Percentiles rank a stretch among this genome's conserved stretches.
Evolutionary conservation across 2,329 filamentous ascomycete genomes (phyloP).

Genomic region (Aspergillus tubingensis): DNA sequence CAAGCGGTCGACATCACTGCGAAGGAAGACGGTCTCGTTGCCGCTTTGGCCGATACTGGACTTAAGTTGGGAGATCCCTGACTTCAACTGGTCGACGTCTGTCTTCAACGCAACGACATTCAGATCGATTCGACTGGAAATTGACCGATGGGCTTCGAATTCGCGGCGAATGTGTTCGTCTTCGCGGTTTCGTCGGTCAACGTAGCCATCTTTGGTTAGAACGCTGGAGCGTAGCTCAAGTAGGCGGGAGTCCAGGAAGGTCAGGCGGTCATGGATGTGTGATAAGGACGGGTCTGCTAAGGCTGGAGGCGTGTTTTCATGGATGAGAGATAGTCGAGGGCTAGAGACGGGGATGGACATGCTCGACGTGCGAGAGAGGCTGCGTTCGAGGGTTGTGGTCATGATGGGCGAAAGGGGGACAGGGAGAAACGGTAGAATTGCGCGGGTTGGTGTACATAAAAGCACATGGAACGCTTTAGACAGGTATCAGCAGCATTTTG

Average conservation of each 20-base stretch:
- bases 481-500: slow-evolving; percentile 18
- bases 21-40: slow-evolving; percentile 38
- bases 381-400: slow-evolving; percentile 40
- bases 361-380: slow-evolving; percentile 41
- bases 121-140: slow-evolving; percentile 38
- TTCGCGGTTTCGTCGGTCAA: slow-evolving; percentile 42
- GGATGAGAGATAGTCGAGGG: slow-evolving; percentile 36
- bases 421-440: neutral
- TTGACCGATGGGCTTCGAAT: slow-evolving; percentile 38
- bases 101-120: slow-evolving; percentile 38
- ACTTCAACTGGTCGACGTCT: slow-evolving; percentile 40
- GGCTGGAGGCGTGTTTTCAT: slow-evolving; percentile 38
- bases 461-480: neutral
- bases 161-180: slow-evolving; percentile 43
- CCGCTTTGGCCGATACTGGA: slow-evolving; percentile 34
- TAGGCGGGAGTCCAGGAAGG: slow-evolving; percentile 41
- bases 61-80: slow-evolving; percentile 38
- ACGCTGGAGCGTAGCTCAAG: slow-evolving; percentile 40
- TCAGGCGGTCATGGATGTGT: slow-evolving; percentile 42
- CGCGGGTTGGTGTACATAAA: neutral
- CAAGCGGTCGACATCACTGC: slow-evolving; percentile 39
- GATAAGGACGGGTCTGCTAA: slow-evolving; percentile 38
- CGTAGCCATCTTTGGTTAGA: slow-evolving; percentile 43
- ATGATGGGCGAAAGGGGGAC: slow-evolving; percentile 23
- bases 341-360: slow-evolving; percentile 40